Conservation (phyloP, 805 yeast genomes). For the Torulaspora maleeae region DNA sequence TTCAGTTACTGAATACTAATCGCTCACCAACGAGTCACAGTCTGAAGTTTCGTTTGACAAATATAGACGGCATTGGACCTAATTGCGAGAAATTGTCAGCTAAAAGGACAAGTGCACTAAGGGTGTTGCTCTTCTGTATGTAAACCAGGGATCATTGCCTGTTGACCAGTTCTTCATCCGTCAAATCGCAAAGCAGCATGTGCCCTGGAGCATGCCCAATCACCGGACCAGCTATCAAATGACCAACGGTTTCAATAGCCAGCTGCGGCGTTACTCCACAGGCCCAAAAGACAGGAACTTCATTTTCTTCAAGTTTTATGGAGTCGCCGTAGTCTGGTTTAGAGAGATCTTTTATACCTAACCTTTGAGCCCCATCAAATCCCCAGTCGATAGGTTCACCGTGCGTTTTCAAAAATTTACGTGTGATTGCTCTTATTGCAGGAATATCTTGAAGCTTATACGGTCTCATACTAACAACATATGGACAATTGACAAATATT, state of each 20-base stretch:
- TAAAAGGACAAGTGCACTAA: too few species aligned
- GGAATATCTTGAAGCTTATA: conserved; percentile 32
- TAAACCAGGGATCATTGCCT: not conserved
- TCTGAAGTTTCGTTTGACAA: too few species aligned
- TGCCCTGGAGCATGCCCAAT: conserved; percentile 39
- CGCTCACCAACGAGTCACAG: too few species aligned
- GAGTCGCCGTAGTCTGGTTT: conserved; percentile 40
- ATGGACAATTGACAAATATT: conserved; percentile 31
- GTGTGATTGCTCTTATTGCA: conserved; percentile 33
- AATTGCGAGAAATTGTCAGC: too few species aligned
- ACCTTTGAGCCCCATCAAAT: conserved; percentile 34
- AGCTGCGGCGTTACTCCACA: conserved; percentile 41
- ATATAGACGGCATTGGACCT: too few species aligned
- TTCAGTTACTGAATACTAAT: too few species aligned
- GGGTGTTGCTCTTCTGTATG: not conserved
- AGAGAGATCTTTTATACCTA: conserved; percentile 35
- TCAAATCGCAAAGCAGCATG: conserved; percentile 37
- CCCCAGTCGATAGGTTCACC: conserved; percentile 45
- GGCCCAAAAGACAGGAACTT: conserved; percentile 44
- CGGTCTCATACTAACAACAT: conserved; percentile 43
- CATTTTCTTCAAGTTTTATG: conserved; percentile 32
- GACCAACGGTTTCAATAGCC: conserved; percentile 17
- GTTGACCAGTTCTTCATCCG: conserved; percentile 19
- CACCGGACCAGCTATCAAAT: conserved; percentile 30
- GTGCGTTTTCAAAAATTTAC: conserved; percentile 34